These are phyloP conservation scores for Nannochloris sp. DNA, from an alignment of 139 green algal species.

Conservation along the genomic window DNA sequence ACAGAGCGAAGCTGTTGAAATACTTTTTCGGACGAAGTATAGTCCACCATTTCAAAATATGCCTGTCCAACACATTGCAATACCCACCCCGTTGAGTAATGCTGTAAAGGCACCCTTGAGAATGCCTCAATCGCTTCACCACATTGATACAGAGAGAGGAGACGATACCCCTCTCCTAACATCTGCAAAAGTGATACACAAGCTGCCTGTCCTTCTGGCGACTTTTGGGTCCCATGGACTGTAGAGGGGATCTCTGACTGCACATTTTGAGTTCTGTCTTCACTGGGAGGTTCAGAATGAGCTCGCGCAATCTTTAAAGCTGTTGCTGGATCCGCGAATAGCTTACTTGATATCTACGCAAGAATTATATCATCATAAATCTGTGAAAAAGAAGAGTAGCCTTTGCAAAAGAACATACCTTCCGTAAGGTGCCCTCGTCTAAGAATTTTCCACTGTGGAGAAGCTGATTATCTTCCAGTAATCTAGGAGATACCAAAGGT, in stretches of 20 bases:
- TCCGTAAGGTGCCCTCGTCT: constrained; percentile 40
- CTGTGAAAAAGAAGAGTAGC: not conserved
- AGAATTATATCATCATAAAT: not conserved
- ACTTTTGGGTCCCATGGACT: not conserved
- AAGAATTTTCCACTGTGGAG: constrained; percentile 30
- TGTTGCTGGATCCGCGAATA: constrained; percentile 26
- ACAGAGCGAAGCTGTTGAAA: constrained; percentile 55
- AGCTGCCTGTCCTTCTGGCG: constrained; percentile 16
- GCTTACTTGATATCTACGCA: constrained; percentile 20
- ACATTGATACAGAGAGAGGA: constrained; percentile 59
- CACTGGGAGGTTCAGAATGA: not conserved
- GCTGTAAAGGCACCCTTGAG: constrained; percentile 38
- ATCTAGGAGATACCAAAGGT: not conserved
- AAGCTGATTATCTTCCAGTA: not conserved
- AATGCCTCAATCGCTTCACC: constrained; percentile 64
- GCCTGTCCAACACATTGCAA: constrained; percentile 61
- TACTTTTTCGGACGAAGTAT: constrained; percentile 48
- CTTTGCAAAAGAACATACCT: constrained; percentile 6
- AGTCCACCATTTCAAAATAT: constrained; percentile 83
- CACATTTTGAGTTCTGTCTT: constrained; percentile 8
- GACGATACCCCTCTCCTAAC: constrained; percentile 47
- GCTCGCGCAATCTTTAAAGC: constrained; percentile 7
- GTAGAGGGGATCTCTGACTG: not conserved
- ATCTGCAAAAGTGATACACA: constrained; percentile 45
- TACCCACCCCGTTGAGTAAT: constrained; percentile 75